Percentiles rank a stretch among this genome's conserved stretches.
Evolutionary conservation across 495 filamentous ascomycete species (phyloP).

Genomic region (Entonaema liquescens): DNA sequence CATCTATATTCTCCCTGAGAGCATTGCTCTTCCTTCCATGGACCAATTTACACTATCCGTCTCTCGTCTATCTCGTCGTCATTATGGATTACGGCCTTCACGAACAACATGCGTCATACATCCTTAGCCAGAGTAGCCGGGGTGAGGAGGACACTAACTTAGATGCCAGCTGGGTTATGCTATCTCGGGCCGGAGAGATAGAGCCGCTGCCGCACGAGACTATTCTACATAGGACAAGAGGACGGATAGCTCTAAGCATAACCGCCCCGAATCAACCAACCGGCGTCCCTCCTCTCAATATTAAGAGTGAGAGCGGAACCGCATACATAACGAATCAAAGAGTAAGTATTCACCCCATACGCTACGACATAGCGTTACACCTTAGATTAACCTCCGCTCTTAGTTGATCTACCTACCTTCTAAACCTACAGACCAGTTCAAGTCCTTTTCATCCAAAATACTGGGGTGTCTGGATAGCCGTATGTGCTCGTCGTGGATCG

Average conservation of each 20-base stretch:
- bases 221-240: conserved; percentile 56
- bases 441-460: conserved; percentile 90
- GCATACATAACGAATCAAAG: conserved; percentile 90
- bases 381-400: conserved; percentile 9
- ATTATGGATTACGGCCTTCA: conserved; percentile 58
- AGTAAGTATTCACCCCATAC: conserved; percentile 58
- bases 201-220: conserved; percentile 58
- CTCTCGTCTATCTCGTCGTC: conserved; percentile 10
- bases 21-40: conserved; percentile 39
- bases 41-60: conserved; percentile 16
- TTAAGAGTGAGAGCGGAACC: conserved; percentile 59
- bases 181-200: conserved; percentile 59
- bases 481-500: conserved; percentile 91
- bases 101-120: conserved; percentile 55
- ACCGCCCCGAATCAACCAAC: conserved; percentile 55
- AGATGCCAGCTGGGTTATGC: conserved; percentile 62
- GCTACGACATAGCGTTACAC: conserved; percentile 1
- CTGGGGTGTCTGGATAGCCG: conserved; percentile 87
- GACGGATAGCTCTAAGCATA: conserved; percentile 55
- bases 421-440: conserved; percentile 70
- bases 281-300: conserved; percentile 53
- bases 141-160: conserved; percentile 55
- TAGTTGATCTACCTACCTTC: conserved; percentile 91
- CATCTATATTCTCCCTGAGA: conserved; percentile 39
- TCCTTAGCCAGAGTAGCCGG: conserved; percentile 45